Evolutionary conservation across 352 stramenopile genomes (phyloP).

Genomic region (Phytophthora podocarpi): DNA sequence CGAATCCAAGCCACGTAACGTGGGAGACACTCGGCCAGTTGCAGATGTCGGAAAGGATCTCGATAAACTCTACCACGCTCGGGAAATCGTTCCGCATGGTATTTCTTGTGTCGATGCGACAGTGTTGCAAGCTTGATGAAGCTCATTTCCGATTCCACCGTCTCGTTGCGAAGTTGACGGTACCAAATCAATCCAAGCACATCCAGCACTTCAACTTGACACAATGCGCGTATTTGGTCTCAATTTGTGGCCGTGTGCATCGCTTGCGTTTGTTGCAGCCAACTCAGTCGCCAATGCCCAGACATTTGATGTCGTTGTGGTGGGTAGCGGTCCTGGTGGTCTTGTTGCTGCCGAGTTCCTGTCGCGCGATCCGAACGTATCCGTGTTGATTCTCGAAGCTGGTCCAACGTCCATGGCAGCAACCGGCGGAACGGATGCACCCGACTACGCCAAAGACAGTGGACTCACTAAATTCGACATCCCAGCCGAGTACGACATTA

Average conservation of each 20-base stretch:
- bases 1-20: slow-evolving; percentile 3
- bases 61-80: slow-evolving; percentile 10
- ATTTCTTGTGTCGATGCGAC: background rate
- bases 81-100: background rate
- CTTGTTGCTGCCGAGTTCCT: slow-evolving; percentile 65
- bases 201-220: background rate
- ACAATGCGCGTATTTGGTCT: slow-evolving; percentile 6
- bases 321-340: slow-evolving; percentile 59
- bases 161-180: slow-evolving; percentile 2
- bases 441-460: slow-evolving; percentile 44
- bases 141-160: slow-evolving; percentile 9
- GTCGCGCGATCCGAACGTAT: slow-evolving; percentile 51
- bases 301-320: slow-evolving; percentile 54
- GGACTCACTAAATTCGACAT: slow-evolving; percentile 72
- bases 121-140: too few relatives aligned
- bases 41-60: slow-evolving; percentile 8
- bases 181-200: slow-evolving; percentile 1
- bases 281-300: slow-evolving; percentile 11
- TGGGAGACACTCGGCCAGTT: background rate
- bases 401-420: slow-evolving; percentile 48
- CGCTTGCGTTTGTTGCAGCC: background rate
- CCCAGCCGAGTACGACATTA: slow-evolving; percentile 58
- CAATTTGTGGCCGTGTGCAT: background rate
- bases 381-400: slow-evolving; percentile 64
- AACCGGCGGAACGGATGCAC: slow-evolving; percentile 53